Conservation (phyloP, 78 protist species). For the Polysphondylium violaceum region DNA sequence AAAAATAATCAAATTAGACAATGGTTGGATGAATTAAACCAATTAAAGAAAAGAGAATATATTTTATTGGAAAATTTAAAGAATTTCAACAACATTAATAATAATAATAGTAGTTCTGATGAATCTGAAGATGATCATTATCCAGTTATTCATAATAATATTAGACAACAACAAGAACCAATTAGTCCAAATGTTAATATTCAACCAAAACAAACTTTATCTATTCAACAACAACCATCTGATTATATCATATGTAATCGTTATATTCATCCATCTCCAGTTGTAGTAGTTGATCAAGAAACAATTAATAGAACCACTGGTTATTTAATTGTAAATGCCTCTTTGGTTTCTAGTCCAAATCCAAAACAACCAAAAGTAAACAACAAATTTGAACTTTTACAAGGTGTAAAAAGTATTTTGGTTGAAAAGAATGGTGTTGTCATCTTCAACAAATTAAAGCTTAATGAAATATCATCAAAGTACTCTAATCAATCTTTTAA, state of each 20-base stretch:
- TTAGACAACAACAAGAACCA: background rate
- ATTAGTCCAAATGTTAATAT: too few species aligned
- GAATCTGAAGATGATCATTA: conserved; percentile 18
- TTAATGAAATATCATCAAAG: conserved; percentile 16
- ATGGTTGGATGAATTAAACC: conserved; percentile 63
- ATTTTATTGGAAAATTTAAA: conserved; percentile 46
- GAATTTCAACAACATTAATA: too few species aligned
- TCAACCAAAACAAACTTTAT: background rate
- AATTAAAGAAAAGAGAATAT: conserved; percentile 47
- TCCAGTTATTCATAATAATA: background rate
- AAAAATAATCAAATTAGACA: conserved; percentile 33
- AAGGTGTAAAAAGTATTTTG: conserved; percentile 55
- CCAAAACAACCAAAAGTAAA: background rate
- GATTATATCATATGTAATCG: conserved; percentile 39
- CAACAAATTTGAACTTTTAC: conserved; percentile 41
- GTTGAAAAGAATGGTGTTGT: conserved; percentile 67
- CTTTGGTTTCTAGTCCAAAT: conserved; percentile 21
- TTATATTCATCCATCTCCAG: conserved; percentile 65
- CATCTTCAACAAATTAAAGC: conserved; percentile 8
- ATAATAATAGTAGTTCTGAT: too few species aligned
- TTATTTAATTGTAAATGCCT: conserved; percentile 53
- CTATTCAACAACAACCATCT: conserved; percentile 60
- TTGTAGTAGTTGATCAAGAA: conserved; percentile 48
- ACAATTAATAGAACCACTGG: conserved; percentile 13
- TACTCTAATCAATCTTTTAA: conserved; percentile 18